phyloP scores from a whole-genome alignment of 805 yeast species.

The Brettanomyces naardenensis region DNA sequence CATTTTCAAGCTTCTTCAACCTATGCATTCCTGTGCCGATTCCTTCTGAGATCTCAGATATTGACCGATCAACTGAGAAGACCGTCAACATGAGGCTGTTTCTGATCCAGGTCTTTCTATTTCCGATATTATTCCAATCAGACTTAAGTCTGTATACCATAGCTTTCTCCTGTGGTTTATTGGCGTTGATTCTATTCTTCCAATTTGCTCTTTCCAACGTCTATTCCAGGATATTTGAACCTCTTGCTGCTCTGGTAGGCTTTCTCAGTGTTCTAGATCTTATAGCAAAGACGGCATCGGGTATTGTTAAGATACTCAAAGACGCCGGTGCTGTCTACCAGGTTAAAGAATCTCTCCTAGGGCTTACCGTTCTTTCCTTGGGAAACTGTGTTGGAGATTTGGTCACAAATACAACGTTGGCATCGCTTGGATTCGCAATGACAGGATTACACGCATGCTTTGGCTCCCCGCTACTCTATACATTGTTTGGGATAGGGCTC shows the following conservation, averaged over 20 bases:
- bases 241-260: constrained; percentile 21
- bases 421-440: constrained; percentile 28
- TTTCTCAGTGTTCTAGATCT: constrained; percentile 21
- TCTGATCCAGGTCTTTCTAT: constrained; percentile 20
- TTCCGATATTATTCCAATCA: constrained; percentile 11
- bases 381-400: constrained; percentile 47
- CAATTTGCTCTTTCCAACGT: background rate
- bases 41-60: constrained; percentile 7
- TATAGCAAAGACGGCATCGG: constrained; percentile 23
- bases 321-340: constrained; percentile 36
- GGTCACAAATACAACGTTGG: constrained; percentile 39
- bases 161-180: background rate
- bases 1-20: constrained; percentile 19
- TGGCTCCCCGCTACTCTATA: constrained; percentile 44
- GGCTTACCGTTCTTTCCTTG: constrained; percentile 39
- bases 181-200: background rate
- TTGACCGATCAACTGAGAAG: constrained; percentile 14
- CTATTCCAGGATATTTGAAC: constrained; percentile 14
- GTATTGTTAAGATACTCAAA: constrained; percentile 27
- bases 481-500: constrained; percentile 42
- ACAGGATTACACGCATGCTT: constrained; percentile 45
- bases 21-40: constrained; percentile 22
- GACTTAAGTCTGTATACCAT: background rate
- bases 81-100: constrained; percentile 18
- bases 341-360: constrained; percentile 40